Percentiles rank a stretch among this genome's conserved stretches.
Evolutionary conservation across 2,329 filamentous ascomycete genomes (phyloP).

Genomic region (Falciphora oryzae): DNA sequence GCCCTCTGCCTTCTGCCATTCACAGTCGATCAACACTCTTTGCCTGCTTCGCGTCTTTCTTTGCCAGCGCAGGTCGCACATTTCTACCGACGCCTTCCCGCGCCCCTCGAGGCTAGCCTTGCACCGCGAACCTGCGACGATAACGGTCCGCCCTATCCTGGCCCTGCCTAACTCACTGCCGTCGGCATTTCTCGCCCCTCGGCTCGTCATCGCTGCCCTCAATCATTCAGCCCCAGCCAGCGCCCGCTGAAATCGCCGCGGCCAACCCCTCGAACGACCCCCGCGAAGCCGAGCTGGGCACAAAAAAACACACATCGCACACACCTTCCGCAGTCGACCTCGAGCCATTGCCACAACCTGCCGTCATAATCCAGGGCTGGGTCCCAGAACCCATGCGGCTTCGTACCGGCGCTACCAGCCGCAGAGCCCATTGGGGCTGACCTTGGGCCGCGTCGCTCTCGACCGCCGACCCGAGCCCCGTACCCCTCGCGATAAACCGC

Average conservation of each 20-base stretch:
- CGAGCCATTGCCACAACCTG: not conserved
- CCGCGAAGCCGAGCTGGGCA: not conserved
- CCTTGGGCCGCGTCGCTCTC: constrained; percentile 1
- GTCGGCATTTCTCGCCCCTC: not conserved
- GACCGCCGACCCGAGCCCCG: not conserved
- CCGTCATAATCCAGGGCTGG: not conserved
- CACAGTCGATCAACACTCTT: not conserved
- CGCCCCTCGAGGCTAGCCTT: not conserved
- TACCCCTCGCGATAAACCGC: constrained; percentile 11
- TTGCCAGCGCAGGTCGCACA: not conserved
- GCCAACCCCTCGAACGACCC: not conserved
- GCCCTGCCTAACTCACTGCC: not conserved
- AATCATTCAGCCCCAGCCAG: not conserved
- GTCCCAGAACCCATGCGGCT: not conserved
- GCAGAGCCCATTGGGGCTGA: not conserved
- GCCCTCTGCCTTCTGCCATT: not conserved
- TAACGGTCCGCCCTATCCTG: not conserved
- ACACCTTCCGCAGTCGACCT: too few species aligned
- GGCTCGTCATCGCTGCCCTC: not conserved
- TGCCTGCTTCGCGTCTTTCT: not conserved
- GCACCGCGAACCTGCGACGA: not conserved
- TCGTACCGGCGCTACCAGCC: not conserved
- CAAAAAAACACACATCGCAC: not conserved
- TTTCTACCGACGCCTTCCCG: not conserved
- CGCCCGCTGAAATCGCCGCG: not conserved